Conservation (phyloP, 768 basidiomycete species). For the Clitopilus hobsonii region DNA sequence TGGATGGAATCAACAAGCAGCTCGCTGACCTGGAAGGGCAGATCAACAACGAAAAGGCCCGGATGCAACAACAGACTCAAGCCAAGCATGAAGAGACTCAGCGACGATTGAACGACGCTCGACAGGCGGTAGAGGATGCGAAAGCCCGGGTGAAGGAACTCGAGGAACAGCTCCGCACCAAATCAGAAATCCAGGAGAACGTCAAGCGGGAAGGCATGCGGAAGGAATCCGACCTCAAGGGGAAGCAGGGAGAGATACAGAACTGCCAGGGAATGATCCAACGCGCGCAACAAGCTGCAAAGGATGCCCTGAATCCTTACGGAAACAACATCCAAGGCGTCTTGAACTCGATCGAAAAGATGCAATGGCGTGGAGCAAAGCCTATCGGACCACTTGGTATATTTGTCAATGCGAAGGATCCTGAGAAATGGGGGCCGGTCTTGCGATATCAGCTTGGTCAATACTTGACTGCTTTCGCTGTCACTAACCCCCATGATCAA, state of each 20-base stretch:
- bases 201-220: slow-evolving; percentile 30
- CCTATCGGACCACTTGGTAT: slow-evolving; percentile 81
- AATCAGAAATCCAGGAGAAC: slow-evolving; percentile 21
- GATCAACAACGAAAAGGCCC: slow-evolving; percentile 50
- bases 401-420: slow-evolving; percentile 71
- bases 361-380: slow-evolving; percentile 57
- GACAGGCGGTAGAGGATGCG: slow-evolving; percentile 29
- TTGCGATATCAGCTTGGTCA: slow-evolving; percentile 57
- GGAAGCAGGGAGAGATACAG: slow-evolving; percentile 36
- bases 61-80: slow-evolving; percentile 53
- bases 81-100: slow-evolving; percentile 57
- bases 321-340: slow-evolving; percentile 59
- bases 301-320: slow-evolving; percentile 57
- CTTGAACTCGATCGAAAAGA: slow-evolving; percentile 43
- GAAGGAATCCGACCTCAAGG: slow-evolving; percentile 24
- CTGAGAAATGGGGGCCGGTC: slow-evolving; percentile 56
- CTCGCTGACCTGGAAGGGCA: slow-evolving; percentile 37
- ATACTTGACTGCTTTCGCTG: slow-evolving; percentile 64
- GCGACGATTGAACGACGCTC: slow-evolving; percentile 43
- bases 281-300: slow-evolving; percentile 44
- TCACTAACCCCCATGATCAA: slow-evolving; percentile 68
- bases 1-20: slow-evolving; percentile 24
- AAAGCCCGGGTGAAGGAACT: slow-evolving; percentile 29
- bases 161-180: slow-evolving; percentile 26
- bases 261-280: slow-evolving; percentile 46